Evolutionary conservation across 257 asterid genomes (phyloP).

Genomic region (Mentha longifolia): DNA sequence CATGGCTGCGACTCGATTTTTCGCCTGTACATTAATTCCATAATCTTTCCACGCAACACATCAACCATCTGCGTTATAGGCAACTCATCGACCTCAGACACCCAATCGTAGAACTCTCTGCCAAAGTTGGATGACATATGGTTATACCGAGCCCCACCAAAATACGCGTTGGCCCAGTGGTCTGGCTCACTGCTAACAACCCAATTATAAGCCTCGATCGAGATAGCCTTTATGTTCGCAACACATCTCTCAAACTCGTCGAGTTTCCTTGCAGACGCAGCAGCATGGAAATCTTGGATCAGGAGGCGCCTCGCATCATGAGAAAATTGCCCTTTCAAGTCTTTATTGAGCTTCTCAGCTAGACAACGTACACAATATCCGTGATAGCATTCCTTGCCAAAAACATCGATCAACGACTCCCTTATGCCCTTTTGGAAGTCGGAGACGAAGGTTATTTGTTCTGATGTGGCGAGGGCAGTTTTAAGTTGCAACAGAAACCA

Average conservation of each 20-base stretch:
- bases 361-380: slow-evolving; percentile 90
- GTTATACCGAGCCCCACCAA: slow-evolving; percentile 80
- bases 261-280: slow-evolving; percentile 81
- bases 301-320: slow-evolving; percentile 97
- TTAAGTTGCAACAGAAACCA: slow-evolving; percentile 91
- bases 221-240: slow-evolving; percentile 91
- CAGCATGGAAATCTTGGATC: slow-evolving; percentile 92
- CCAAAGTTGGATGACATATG: slow-evolving; percentile 94
- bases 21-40: slow-evolving; percentile 82
- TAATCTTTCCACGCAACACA: slow-evolving; percentile 87
- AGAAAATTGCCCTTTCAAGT: slow-evolving; percentile 88
- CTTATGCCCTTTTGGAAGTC: slow-evolving; percentile 88
- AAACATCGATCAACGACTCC: slow-evolving; percentile 69
- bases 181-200: slow-evolving; percentile 78
- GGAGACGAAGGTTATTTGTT: slow-evolving; percentile 81
- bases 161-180: slow-evolving; percentile 90
- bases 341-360: slow-evolving; percentile 93
- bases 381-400: slow-evolving; percentile 83
- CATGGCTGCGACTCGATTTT: slow-evolving; percentile 81
- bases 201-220: slow-evolving; percentile 94
- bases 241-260: slow-evolving; percentile 68
- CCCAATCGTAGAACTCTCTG: slow-evolving; percentile 88
- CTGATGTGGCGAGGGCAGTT: slow-evolving; percentile 74
- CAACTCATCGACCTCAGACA: slow-evolving; percentile 88
- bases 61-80: slow-evolving; percentile 98